These are phyloP conservation scores for Patellaria atrata DNA, from an alignment of 495 filamentous ascomycete species.

Conservation along the genomic window DNA sequence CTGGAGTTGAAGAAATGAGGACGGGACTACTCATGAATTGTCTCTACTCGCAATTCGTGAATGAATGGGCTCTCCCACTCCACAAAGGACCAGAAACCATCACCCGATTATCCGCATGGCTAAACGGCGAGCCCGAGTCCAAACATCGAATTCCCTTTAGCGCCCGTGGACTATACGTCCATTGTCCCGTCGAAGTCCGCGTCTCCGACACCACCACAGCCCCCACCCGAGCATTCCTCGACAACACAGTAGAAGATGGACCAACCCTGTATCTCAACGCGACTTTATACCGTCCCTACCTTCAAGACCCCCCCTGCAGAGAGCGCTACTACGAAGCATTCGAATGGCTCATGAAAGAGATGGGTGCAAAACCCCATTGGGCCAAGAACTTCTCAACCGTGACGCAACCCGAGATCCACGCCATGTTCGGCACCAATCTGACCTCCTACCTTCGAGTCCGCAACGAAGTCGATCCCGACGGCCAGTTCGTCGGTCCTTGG, in stretches of 20 bases:
- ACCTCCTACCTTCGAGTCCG: conserved; percentile 52
- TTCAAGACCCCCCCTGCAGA: conserved; percentile 60
- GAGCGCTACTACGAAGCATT: conserved; percentile 84
- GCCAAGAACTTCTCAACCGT: conserved; percentile 76
- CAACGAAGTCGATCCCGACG: conserved; percentile 66
- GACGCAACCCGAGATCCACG: conserved; percentile 38
- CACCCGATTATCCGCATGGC: conserved; percentile 66
- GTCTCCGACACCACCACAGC: conserved; percentile 58
- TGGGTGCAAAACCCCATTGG: conserved; percentile 89
- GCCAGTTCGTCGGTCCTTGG: conserved; percentile 89
- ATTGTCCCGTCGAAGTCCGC: conserved; percentile 86
- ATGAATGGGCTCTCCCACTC: conserved; percentile 95
- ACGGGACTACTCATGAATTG: conserved; percentile 87
- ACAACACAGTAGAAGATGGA: conserved; percentile 48
- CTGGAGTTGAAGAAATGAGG: conserved; percentile 65
- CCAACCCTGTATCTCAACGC: conserved; percentile 92
- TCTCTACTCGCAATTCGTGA: conserved; percentile 89
- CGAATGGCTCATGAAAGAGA: conserved; percentile 86
- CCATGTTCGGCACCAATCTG: conserved; percentile 44
- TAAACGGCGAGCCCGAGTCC: conserved; percentile 46
- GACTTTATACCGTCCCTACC: conserved; percentile 84
- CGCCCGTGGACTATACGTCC: conserved; percentile 66
- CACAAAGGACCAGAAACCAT: conserved; percentile 80
- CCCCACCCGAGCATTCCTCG: conserved; percentile 58
- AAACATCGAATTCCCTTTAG: conserved; percentile 67